Percentiles rank a stretch among this genome's conserved stretches.
phyloP scores from a whole-genome alignment of 257 asterid species.

The Anisodus tanguticus region DNA sequence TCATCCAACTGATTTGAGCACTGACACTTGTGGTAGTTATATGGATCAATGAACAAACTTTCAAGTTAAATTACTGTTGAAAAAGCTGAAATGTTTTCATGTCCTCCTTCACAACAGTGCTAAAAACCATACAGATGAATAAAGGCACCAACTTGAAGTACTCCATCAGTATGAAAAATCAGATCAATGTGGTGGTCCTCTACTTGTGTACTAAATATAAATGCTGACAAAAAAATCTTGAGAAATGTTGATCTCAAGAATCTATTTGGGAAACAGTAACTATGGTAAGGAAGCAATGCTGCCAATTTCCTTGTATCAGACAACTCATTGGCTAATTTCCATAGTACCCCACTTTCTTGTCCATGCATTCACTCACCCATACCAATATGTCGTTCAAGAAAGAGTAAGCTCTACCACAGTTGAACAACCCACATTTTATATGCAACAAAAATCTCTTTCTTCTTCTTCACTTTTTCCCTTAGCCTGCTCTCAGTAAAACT shows the following conservation, averaged over 20 bases:
- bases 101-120: background rate
- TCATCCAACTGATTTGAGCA: conserved; percentile 44
- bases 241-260: conserved; percentile 37
- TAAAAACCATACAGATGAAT: background rate
- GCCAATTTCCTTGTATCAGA: conserved; percentile 43
- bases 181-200: conserved; percentile 20
- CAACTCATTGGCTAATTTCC: conserved; percentile 47
- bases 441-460: background rate
- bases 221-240: conserved; percentile 1
- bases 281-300: conserved; percentile 42
- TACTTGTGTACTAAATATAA: background rate
- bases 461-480: background rate
- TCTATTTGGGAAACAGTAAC: conserved; percentile 38
- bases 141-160: background rate
- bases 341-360: conserved; percentile 52
- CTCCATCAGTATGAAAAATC: background rate
- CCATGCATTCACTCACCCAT: conserved; percentile 42
- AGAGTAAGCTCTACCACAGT: background rate
- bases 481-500: conserved; percentile 4
- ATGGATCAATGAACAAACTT: background rate
- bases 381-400: conserved; percentile 20
- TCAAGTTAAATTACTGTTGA: background rate
- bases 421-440: background rate
- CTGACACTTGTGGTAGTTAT: conserved; percentile 34
- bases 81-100: background rate